These are phyloP conservation scores for Bimuria novae-zelandiae DNA, from an alignment of 2,329 filamentous ascomycete species.

Conservation along the genomic window DNA sequence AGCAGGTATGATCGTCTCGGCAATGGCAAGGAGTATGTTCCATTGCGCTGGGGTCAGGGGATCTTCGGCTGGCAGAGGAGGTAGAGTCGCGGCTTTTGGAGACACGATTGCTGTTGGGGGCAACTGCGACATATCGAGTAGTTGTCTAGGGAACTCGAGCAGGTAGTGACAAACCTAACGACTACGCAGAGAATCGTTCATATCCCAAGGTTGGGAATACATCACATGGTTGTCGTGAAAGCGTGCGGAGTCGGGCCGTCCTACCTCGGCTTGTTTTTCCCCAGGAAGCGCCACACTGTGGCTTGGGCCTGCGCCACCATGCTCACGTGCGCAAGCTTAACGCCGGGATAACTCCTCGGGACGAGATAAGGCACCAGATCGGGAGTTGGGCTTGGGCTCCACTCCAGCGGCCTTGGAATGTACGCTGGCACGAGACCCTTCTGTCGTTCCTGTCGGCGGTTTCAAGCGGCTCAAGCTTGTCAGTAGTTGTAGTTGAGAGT, in stretches of 20 bases:
- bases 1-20: conserved; percentile 64
- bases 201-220: too few relatives aligned
- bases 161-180: not conserved
- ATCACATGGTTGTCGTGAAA: too few relatives aligned
- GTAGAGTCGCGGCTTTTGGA: conserved; percentile 49
- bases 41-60: conserved; percentile 62
- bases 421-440: conserved; percentile 1
- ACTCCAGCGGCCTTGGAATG: too few relatives aligned
- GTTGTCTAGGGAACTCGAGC: not conserved
- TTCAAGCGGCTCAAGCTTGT: not conserved
- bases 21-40: conserved; percentile 61
- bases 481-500: not conserved
- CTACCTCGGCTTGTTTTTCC: not conserved
- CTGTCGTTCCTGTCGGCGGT: not conserved
- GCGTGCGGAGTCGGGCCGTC: not conserved
- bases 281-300: not conserved
- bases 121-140: conserved; percentile 25
- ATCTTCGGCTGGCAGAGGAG: conserved; percentile 52
- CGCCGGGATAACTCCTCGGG: too few relatives aligned
- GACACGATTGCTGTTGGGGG: conserved; percentile 34
- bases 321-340: not conserved
- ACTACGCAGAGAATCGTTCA: not conserved
- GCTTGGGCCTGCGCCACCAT: not conserved
- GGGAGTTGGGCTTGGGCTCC: too few relatives aligned
- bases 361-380: too few relatives aligned